Base-by-base conservation (phyloP, 495 filamentous ascomycete genomes). In the Penicillium robsamsonii region DNA sequence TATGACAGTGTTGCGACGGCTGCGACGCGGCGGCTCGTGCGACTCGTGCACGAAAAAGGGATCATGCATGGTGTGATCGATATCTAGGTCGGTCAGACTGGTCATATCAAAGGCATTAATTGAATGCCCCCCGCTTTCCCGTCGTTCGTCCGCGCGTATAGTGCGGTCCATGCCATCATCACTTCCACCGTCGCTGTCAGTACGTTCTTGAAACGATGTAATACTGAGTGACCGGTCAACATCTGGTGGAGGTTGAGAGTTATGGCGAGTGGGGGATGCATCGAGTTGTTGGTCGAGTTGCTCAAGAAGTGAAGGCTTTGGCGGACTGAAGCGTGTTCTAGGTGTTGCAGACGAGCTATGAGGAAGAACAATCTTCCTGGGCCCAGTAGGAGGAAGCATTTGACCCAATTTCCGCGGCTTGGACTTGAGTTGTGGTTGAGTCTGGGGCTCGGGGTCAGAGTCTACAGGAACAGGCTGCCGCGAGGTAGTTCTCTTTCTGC, bases 311-410 rank as follows among this genome's bases (percentile, higher is more conserved):
- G 74, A 73, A 17, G 71, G 74, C 51, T 77, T 77, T 8, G 74
- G 74, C 30, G 71, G 75, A 46, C 75, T 79, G 50, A 79, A 79
- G 40, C 76, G 66, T 18, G 71, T 76, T 43, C 72, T 68, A 27
- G 74, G 73, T 1, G 75, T 77, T 27, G 64, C 63, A 12, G 70
- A 72, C 56, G 69, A 70, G 54, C 62, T 76, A 35, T 62, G 76
- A 6, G 73, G 67, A 20, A 77, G 67, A 27, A 63, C 69, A 33
- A 72, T 68, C 61, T 74, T 75, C 48, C 70, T 71, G 37, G 63
- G 51, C 8, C 59, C 64, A 17, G 61, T 62, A 17, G 66, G 61
- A 44, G 74, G 65, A 27, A 76, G 57, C 53, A 68, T 57, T 44
- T 69, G 67, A 31, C 63, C 69, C 29, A 69, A 46, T 40, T 66